Conservation (phyloP, 495 filamentous ascomycete species). For the Neurospora sp. region DNA sequence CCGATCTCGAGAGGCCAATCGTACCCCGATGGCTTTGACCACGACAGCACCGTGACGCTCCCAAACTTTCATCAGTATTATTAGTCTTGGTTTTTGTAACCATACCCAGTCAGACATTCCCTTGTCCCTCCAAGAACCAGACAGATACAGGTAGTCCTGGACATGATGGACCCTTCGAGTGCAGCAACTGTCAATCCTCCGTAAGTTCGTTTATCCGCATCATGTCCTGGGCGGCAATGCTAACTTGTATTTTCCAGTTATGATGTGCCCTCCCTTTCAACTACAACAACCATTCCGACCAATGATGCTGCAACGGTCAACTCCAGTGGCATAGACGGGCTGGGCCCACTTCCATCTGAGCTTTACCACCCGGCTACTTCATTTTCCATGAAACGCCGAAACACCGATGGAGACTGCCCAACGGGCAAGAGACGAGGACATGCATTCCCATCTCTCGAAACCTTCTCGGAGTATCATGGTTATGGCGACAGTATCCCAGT, state of each 20-base stretch:
- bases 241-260: not conserved
- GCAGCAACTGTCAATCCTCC: not conserved
- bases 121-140: not conserved
- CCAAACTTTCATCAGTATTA: not conserved
- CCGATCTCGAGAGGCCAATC: not conserved
- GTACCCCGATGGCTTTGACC: not conserved
- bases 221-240: not conserved
- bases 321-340: not conserved
- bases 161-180: not conserved
- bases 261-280: not conserved
- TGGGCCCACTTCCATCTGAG: not conserved
- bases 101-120: not conserved
- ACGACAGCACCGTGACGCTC: not conserved
- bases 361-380: not conserved
- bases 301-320: not conserved
- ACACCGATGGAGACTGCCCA: not conserved
- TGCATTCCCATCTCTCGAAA: not conserved
- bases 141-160: not conserved
- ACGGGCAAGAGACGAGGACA: not conserved
- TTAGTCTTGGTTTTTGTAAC: not conserved
- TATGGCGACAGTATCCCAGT: not conserved
- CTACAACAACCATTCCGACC: not conserved
- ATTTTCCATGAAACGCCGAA: not conserved
- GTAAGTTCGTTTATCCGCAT: not conserved
- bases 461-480: not conserved